Conservation (phyloP, 2,329 filamentous ascomycete species). For the Diaporthe amygdali region DNA sequence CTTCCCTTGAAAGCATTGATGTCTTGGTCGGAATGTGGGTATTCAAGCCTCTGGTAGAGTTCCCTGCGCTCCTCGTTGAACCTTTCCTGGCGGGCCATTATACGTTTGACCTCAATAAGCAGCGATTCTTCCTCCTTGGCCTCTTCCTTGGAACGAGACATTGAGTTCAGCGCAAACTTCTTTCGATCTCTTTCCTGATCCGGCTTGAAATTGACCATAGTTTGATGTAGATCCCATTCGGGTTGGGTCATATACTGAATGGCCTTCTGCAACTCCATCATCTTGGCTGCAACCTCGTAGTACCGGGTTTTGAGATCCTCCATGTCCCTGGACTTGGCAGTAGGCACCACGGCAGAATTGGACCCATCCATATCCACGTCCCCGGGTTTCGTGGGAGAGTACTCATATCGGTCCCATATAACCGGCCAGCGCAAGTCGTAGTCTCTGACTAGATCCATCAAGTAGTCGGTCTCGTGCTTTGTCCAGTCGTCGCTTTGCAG, state of each 20-base stretch:
- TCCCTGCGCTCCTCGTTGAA: conserved; percentile 89
- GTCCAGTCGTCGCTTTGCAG: conserved; percentile 82
- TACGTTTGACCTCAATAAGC: conserved; percentile 88
- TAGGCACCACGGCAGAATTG: conserved; percentile 59
- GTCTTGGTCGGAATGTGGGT: conserved; percentile 73
- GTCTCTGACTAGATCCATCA: conserved; percentile 75
- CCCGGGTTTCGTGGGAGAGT: conserved; percentile 52
- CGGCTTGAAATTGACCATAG: conserved; percentile 86
- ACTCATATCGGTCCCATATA: conserved; percentile 93
- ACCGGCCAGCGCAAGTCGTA: conserved; percentile 91
- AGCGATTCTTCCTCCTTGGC: conserved; percentile 90
- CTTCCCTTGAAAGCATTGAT: conserved; percentile 52
- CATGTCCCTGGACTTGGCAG: conserved; percentile 68
- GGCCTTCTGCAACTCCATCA: conserved; percentile 81
- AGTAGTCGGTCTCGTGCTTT: conserved; percentile 91
- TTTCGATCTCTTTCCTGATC: conserved; percentile 81
- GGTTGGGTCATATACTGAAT: conserved; percentile 85
- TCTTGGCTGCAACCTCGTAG: conserved; percentile 82
- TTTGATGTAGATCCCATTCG: conserved; percentile 83
- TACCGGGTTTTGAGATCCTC: conserved; percentile 93
- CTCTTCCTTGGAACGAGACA: conserved; percentile 83
- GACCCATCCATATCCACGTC: conserved; percentile 51
- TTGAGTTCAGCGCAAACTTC: conserved; percentile 78
- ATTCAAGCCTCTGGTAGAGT: conserved; percentile 85
- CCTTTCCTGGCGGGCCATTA: conserved; percentile 82